Base-by-base conservation (phyloP, 163 green algal genomes). In the Trebouxia gelatinosa region DNA sequence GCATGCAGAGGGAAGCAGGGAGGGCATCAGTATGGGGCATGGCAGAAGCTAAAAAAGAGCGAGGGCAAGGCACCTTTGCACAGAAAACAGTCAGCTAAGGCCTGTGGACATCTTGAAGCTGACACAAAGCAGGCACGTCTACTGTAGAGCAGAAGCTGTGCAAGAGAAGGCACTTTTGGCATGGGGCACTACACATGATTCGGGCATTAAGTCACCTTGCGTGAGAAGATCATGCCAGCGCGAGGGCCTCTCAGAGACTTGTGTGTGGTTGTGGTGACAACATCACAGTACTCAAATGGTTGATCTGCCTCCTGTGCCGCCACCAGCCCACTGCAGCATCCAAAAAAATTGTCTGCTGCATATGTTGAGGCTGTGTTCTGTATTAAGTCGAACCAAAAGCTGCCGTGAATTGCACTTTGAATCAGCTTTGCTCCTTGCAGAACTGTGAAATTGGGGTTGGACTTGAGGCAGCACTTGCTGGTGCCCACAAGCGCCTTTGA, bases 181-280 rank as follows among this genome's bases (percentile, higher is more conserved):
- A n/a, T n/a, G n/a, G 58, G 26, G 34, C 26, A 23, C 26, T 2
- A 5, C 23, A 67, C 19, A 40, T 26, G 19, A 67, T 67, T 40
- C 23, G 26, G 32, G 57, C 57, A 66, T n/a, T n/a, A 38, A 7
- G 72, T 81, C 48, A 89, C 87, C 81, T 81, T 86, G 57, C 92
- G 86, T 82, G 89, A 96, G 87, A 97, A 97, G 76, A 97, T 97
- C 90, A 97, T 96, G 82, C 92, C 92, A 34, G 89, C 86, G 26
- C 92, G 88, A 0, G 92, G 92, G 23, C 92, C 92, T n/a, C 92
- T 81, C 70, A 97, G 86, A 38, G 81, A 90, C 87, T 97, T 97
- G 87, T 97, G 92, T 34, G 92, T 96, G 51, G 92, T 97, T 72
- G 91, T 94, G 16, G 92, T 95, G 39, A 96, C 92, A 19, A 96